A percentile compares a stretch with the other conserved stretches of the same genome.
These are phyloP conservation scores for Leccinum pachyderme DNA, from an alignment of 1,284 basidiomycete genomes.

Conservation along the genomic window DNA sequence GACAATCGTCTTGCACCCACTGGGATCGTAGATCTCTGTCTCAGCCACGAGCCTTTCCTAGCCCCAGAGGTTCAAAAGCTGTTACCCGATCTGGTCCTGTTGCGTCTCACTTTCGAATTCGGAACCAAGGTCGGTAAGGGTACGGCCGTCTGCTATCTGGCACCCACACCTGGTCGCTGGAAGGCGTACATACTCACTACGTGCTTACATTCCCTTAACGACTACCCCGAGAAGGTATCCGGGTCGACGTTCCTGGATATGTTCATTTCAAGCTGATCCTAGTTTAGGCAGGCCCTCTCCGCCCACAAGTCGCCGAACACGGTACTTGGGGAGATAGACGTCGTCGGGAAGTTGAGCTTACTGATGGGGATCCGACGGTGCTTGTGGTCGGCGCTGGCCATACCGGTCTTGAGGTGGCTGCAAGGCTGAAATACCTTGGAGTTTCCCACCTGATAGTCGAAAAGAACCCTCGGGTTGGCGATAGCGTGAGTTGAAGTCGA, in stretches of 20 bases:
- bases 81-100: conserved; percentile 26
- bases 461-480: conserved; percentile 34
- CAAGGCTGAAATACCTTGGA: conserved; percentile 38
- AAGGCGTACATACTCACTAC: conserved; percentile 40
- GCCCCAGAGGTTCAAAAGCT: conserved; percentile 24
- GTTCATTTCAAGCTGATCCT: conserved; percentile 1
- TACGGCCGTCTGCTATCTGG: conserved; percentile 20
- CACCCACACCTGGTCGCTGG: conserved; percentile 21
- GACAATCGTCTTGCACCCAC: conserved; percentile 32
- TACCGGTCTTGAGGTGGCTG: conserved; percentile 37
- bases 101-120: conserved; percentile 27
- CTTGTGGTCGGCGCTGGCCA: conserved; percentile 39
- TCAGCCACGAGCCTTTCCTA: conserved; percentile 13
- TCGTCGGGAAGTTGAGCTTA: conserved; percentile 24
- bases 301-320: conserved; percentile 20
- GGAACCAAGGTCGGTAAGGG: conserved; percentile 27
- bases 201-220: conserved; percentile 48
- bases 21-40: conserved; percentile 26
- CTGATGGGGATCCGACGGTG: conserved; percentile 29
- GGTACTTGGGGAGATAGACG: conserved; percentile 32
- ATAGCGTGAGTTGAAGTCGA: conserved; percentile 21
- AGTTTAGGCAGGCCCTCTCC: conserved; percentile 22
- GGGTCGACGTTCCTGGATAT: not conserved
- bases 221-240: conserved; percentile 37
- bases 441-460: conserved; percentile 37